A percentile compares a stretch with the other conserved stretches of the same genome.
Conservation (phyloP, 305 asterid species). For the Andrographis paniculata region DNA sequence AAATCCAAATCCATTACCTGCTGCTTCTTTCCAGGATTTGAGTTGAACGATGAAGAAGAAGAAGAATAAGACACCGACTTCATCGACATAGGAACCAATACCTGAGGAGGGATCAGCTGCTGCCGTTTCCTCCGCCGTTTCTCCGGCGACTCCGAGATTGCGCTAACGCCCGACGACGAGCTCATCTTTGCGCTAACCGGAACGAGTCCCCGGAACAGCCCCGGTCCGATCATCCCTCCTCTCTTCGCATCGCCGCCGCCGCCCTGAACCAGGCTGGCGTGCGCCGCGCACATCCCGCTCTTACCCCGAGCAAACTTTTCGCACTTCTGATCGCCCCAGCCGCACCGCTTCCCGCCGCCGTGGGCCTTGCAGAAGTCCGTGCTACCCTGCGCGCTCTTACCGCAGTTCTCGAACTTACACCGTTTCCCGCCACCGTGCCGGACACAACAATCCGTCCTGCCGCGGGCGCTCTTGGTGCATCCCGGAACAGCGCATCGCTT, state of each 20-base stretch:
- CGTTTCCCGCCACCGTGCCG: conserved; percentile 91
- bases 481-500: conserved; percentile 64
- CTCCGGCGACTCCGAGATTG: conserved; percentile 45
- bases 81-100: conserved; percentile 88
- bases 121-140: conserved; percentile 45
- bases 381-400: conserved; percentile 92
- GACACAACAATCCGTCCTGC: conserved; percentile 77
- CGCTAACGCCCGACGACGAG: conserved; percentile 48
- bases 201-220: conserved; percentile 70
- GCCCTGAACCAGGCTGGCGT: conserved; percentile 52
- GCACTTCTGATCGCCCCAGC: conserved; percentile 72
- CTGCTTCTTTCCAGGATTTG: conserved; percentile 24
- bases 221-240: conserved; percentile 65
- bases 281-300: conserved; percentile 88
- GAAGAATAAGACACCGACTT: too few species aligned
- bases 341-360: conserved; percentile 90
- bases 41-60: conserved; percentile 30
- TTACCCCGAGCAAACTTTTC: conserved; percentile 83
- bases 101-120: conserved; percentile 80
- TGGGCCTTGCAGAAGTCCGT: conserved; percentile 78
- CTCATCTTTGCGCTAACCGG: conserved; percentile 30
- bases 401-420: conserved; percentile 60
- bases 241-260: conserved; percentile 36
- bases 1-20: conserved; percentile 26
- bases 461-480: conserved; percentile 85